Conservation (phyloP, 1,284 basidiomycete genomes). For the Hypsizygus ulmarius region DNA sequence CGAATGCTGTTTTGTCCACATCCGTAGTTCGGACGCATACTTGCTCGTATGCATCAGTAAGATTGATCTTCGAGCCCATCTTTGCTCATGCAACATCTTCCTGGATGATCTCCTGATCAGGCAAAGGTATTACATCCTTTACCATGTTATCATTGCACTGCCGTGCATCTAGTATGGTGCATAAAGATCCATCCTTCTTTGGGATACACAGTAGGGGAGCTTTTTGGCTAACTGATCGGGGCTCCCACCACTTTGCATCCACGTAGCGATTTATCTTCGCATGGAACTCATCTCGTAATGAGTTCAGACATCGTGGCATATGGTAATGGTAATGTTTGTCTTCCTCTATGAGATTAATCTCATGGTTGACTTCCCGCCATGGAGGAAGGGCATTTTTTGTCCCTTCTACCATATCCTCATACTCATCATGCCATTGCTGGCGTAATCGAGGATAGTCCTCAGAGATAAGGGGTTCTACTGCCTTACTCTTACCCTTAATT, state of each 20-base stretch:
- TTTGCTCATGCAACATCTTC: constrained; percentile 26
- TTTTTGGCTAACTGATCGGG: constrained; percentile 16
- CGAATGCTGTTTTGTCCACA: constrained; percentile 24
- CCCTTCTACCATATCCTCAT: no score
- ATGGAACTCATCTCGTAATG: constrained; percentile 21
- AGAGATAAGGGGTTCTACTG: no score
- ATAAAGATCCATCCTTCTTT: constrained; percentile 31
- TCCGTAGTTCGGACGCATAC: constrained; percentile 18
- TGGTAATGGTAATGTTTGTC: constrained; percentile 23
- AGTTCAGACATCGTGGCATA: constrained; percentile 26
- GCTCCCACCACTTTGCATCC: constrained; percentile 31
- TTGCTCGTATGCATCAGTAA: constrained; percentile 32
- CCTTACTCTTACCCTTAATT: neutral
- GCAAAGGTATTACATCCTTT: constrained; percentile 37
- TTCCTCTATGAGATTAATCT: constrained; percentile 28
- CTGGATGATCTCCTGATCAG: constrained; percentile 34
- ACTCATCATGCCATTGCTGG: no score
- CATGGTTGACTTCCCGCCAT: constrained; percentile 28
- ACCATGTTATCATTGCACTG: constrained; percentile 36
- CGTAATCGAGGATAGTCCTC: no score
- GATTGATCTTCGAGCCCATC: constrained; percentile 30
- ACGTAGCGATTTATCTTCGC: constrained; percentile 30
- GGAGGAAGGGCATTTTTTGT: constrained; percentile 6
- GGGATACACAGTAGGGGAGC: constrained; percentile 35
- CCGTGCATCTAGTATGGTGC: constrained; percentile 33